phyloP scores from a whole-genome alignment of 495 filamentous ascomycete species.

The Daldinia childiae region DNA sequence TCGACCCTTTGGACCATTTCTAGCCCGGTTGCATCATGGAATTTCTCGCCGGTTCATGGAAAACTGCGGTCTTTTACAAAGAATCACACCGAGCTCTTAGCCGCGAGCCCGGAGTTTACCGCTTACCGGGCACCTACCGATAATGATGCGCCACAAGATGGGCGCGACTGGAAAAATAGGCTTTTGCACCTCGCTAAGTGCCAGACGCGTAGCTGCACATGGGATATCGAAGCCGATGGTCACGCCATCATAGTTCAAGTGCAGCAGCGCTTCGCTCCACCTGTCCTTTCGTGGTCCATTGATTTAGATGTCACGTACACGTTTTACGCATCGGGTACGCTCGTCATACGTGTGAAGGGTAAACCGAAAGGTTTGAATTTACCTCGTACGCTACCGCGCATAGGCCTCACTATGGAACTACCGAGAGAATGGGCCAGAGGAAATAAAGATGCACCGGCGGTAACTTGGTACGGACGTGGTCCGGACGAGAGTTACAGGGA shows the following conservation, averaged over 20 bases:
- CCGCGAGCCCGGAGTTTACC: conserved; percentile 41
- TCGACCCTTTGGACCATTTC: conserved; percentile 39
- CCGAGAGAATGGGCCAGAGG: conserved; percentile 44
- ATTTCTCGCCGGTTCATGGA: conserved; percentile 32
- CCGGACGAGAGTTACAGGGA: conserved; percentile 71
- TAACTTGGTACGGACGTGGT: conserved; percentile 68
- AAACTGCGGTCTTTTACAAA: conserved; percentile 36
- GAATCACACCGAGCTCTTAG: conserved; percentile 36
- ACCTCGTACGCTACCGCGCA: conserved; percentile 63
- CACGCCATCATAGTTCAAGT: conserved; percentile 48
- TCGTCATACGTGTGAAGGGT: conserved; percentile 55
- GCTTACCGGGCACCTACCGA: conserved; percentile 63
- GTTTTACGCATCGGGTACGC: conserved; percentile 53
- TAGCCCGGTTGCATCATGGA: conserved; percentile 26
- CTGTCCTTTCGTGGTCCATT: conserved; percentile 67
- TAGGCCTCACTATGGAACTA: conserved; percentile 63
- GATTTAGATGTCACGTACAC: conserved; percentile 58
- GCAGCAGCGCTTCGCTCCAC: conserved; percentile 58
- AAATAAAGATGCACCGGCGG: conserved; percentile 42
- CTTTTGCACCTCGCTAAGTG: conserved; percentile 49
- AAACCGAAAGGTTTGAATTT: conserved; percentile 53
- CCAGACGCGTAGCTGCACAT: conserved; percentile 45
- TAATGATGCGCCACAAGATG: conserved; percentile 63
- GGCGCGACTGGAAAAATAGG: conserved; percentile 51
- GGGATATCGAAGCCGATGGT: conserved; percentile 36